Evolutionary conservation across 345 rosid genomes (phyloP).

Genomic region (Gossypium anomalum): DNA sequence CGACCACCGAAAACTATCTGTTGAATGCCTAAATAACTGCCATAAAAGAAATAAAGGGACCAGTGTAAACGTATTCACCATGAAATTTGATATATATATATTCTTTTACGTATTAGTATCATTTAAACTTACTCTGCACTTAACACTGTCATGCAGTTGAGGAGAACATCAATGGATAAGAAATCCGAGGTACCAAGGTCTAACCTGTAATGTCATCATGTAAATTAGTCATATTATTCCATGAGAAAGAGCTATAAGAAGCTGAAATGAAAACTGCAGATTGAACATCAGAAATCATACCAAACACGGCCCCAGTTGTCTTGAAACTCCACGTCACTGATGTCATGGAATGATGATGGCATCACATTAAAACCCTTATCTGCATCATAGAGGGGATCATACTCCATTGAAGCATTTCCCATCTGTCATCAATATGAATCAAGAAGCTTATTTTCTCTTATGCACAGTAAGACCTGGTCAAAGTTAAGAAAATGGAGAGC

Average conservation of each 20-base stretch:
- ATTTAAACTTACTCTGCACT: constrained; percentile 69
- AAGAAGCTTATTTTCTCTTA: constrained; percentile 3
- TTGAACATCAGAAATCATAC: constrained; percentile 30
- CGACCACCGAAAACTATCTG: constrained; percentile 85
- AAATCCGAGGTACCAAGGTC: constrained; percentile 88
- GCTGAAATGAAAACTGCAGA: background rate
- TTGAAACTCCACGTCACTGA: constrained; percentile 89
- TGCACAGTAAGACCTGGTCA: background rate
- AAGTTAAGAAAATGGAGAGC: background rate
- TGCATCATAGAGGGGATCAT: constrained; percentile 73
- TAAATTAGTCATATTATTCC: background rate
- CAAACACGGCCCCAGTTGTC: constrained; percentile 95
- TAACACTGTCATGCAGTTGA: constrained; percentile 81
- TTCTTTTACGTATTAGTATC: background rate
- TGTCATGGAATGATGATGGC: constrained; percentile 93
- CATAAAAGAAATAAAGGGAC: background rate
- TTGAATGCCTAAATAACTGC: constrained; percentile 76
- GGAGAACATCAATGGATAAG: constrained; percentile 73
- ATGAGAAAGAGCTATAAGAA: background rate
- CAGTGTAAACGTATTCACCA: background rate
- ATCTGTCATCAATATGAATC: constrained; percentile 42
- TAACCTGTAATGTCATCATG: constrained; percentile 51
- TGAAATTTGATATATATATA: background rate
- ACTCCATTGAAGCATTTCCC: constrained; percentile 69
- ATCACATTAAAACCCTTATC: constrained; percentile 73